Base-by-base conservation (phyloP, 129 eudicot genomes). In the Heracleum sosnowskyi region DNA sequence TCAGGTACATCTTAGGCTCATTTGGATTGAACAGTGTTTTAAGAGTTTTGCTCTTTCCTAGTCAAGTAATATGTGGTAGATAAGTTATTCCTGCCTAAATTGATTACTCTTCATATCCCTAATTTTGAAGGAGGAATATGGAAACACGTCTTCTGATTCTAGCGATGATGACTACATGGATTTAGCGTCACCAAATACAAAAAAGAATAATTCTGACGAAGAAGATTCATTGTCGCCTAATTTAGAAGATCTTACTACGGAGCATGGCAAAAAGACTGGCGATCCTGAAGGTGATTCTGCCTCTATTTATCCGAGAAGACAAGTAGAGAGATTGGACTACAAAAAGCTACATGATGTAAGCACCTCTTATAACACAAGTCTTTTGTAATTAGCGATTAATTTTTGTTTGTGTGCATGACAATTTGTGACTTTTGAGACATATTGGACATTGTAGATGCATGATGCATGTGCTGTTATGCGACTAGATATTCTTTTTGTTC, bases 321-420 rank as follows among this genome's bases (percentile, higher is more conserved):
- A 76, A 45, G 86, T 91, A 37, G 88, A 86, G 51, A 87, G 90
- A 80, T 81, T 91, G 89, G 92, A 93, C 87, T 93, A 93, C 90
- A 89, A 93, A 83, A 93, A 83, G 88, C 85, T 93, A 78, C 84
- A 87, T 83, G 93, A 93, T 86, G 98, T 93, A 81, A 91, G 98
- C 85, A 66, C 36, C 78, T 55, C 39, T 74, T 53, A 39, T 42
- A 10, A 28, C 71, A 53, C 60, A 37, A 33, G 47, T 33, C 47
- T 76, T 28, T 11, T 82, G 12, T 79, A 28, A 20, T 49, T 12
- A 0, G n/a, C 49, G 22, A 70, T 42, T 5, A 8, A 42, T 75
- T 2, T 44, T 22, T 62, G 11, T 44, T 44, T 31, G 31, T 39
- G 45, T 40, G 40, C 72, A 66, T 31, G 72, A 4, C 29, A 64